Conservation (phyloP, 1,284 basidiomycete species). For the Trametes sp. region DNA sequence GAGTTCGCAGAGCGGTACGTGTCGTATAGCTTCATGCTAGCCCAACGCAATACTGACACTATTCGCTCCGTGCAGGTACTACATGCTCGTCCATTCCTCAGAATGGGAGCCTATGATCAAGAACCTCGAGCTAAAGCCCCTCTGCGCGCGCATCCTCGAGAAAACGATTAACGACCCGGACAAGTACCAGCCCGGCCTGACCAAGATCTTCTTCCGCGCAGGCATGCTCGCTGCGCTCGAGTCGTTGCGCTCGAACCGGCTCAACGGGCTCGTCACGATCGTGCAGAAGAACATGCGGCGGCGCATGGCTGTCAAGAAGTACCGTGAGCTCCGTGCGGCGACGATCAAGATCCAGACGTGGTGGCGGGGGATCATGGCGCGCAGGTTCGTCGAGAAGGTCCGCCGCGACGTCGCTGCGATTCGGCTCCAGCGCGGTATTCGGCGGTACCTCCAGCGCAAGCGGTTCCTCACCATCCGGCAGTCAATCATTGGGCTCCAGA, state of each 20-base stretch:
- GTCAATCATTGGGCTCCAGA: conserved; percentile 82
- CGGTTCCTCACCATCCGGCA: conserved; percentile 70
- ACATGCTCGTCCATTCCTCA: conserved; percentile 91
- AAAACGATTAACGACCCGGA: conserved; percentile 91
- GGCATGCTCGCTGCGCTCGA: conserved; percentile 99
- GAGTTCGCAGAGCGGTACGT: conserved; percentile 97
- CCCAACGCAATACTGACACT: not conserved
- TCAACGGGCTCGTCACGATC: conserved; percentile 92
- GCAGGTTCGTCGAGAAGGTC: conserved; percentile 73
- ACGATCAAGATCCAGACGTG: conserved; percentile 92
- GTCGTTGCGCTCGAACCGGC: conserved; percentile 84
- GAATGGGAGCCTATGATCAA: conserved; percentile 88
- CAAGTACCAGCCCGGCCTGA: conserved; percentile 97
- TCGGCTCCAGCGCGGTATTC: conserved; percentile 77
- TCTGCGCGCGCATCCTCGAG: conserved; percentile 89
- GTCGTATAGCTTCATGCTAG: not conserved
- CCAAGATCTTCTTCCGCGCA: conserved; percentile 99
- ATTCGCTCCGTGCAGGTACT: conserved; percentile 71
- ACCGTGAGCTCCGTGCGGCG: conserved; percentile 73
- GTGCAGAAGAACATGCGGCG: conserved; percentile 98
- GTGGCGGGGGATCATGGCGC: conserved; percentile 90
- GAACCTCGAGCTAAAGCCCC: conserved; percentile 77
- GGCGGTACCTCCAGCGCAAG: conserved; percentile 80
- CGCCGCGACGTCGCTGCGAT: conserved; percentile 80
- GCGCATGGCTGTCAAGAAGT: conserved; percentile 85